phyloP scores from a whole-genome alignment of 2,329 filamentous ascomycete genomes.

The Botrytis deweyae region DNA sequence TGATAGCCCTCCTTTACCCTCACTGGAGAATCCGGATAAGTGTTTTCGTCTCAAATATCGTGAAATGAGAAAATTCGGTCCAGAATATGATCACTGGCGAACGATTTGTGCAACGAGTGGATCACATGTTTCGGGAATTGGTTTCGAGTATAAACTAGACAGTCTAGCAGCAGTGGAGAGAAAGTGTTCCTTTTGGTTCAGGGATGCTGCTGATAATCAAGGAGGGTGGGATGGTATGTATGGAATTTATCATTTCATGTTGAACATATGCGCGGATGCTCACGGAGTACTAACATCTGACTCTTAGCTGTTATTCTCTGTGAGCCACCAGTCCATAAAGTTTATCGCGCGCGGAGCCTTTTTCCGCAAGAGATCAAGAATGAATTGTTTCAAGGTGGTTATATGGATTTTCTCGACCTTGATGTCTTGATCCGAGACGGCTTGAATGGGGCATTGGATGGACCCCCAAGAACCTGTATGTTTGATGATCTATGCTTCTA shows the following conservation, averaged over 20 bases:
- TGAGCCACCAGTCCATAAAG: constrained; percentile 8
- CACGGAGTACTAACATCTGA: not conserved
- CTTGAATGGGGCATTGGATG: not conserved
- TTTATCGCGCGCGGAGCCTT: not conserved
- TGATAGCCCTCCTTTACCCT: constrained; percentile 15
- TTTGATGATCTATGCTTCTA: constrained; percentile 25
- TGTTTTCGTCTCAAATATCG: constrained; percentile 24
- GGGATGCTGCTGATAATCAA: not conserved
- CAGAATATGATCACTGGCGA: constrained; percentile 20
- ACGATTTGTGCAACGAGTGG: constrained; percentile 18
- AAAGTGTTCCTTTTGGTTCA: constrained; percentile 17
- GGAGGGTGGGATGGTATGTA: constrained; percentile 15
- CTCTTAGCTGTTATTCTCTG: constrained; percentile 1
- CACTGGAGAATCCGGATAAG: constrained; percentile 8
- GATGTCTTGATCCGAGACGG: not conserved
- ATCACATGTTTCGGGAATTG: constrained; percentile 20
- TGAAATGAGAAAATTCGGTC: constrained; percentile 21
- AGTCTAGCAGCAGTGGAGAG: constrained; percentile 12
- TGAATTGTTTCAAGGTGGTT: constrained; percentile 4
- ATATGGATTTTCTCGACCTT: constrained; percentile 6
- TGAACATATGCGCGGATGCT: not conserved
- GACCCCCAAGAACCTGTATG: constrained; percentile 22
- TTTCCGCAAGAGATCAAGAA: constrained; percentile 8
- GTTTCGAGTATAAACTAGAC: constrained; percentile 2
- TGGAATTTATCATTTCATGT: not conserved